Evolutionary conservation across 176 grass and related monocot species (phyloP).

Genomic region (Bothriochloa decipiens): DNA sequence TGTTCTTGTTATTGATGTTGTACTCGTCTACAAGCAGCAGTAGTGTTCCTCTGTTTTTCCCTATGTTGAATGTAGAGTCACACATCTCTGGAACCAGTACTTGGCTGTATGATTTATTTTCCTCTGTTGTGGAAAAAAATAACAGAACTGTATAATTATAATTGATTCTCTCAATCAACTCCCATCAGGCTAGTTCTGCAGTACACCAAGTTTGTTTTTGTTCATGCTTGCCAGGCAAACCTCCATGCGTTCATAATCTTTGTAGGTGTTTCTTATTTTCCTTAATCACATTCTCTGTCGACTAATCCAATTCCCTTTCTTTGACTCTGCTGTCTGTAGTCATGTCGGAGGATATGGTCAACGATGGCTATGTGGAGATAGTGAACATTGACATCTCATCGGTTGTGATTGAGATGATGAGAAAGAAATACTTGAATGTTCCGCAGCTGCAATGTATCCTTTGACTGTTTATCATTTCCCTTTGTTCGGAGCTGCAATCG

Average conservation of each 20-base stretch:
- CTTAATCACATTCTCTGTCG: not conserved
- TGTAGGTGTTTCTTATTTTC: not conserved
- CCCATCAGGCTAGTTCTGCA: not conserved
- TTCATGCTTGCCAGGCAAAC: not conserved
- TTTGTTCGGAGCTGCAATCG: constrained; percentile 1
- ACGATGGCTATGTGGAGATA: constrained; percentile 83
- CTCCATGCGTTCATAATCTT: not conserved
- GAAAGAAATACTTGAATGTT: constrained; percentile 70
- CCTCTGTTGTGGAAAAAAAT: no score
- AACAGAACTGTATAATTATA: not conserved
- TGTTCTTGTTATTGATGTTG: constrained; percentile 1
- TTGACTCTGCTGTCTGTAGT: constrained; percentile 49
- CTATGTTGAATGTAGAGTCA: not conserved
- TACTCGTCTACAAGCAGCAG: not conserved
- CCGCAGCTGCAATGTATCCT: constrained; percentile 91
- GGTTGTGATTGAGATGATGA: constrained; percentile 95
- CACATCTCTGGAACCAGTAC: constrained; percentile 22
- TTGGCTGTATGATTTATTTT: not conserved
- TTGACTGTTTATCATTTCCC: constrained; percentile 6
- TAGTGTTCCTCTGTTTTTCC: not conserved
- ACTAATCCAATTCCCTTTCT: constrained; percentile 13
- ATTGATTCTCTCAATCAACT: not conserved
- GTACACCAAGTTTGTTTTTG: not conserved
- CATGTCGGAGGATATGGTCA: constrained; percentile 98
- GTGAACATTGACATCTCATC: constrained; percentile 94